Conservation (phyloP, 257 asterid genomes). For the Perilla frutescens region DNA sequence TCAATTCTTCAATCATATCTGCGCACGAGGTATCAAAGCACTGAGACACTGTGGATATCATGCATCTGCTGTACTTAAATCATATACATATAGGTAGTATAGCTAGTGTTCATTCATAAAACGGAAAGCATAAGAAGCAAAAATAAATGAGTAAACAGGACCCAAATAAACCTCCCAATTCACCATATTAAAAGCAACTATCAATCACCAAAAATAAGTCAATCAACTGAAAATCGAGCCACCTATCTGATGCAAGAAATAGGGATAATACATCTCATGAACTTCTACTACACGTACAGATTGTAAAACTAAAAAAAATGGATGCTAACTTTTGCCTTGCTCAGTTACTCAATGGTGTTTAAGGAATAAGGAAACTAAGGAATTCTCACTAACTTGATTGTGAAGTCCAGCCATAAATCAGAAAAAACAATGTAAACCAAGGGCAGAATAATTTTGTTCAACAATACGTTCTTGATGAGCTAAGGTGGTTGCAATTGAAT, state of each 20-base stretch:
- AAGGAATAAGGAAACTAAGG: conserved; percentile 7
- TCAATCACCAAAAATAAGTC: not conserved
- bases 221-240: not conserved
- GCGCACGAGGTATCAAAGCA: conserved; percentile 42
- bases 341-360: not conserved
- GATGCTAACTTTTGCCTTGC: not conserved
- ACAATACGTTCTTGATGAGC: not conserved
- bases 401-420: not conserved
- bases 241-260: conserved; percentile 5
- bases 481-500: not conserved
- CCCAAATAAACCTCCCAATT: not conserved
- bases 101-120: not conserved
- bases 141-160: not conserved
- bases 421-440: not conserved
- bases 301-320: not conserved
- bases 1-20: conserved; percentile 94
- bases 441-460: not conserved
- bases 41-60: conserved; percentile 44
- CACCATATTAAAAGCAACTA: not conserved
- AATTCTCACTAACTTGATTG: not conserved
- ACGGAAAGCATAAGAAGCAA: not conserved
- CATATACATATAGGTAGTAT: not conserved
- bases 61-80: not conserved
- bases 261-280: not conserved
- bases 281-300: not conserved